Evolutionary conservation across 441 rosid species (phyloP).

Genomic region (Gossypium lobatum): DNA sequence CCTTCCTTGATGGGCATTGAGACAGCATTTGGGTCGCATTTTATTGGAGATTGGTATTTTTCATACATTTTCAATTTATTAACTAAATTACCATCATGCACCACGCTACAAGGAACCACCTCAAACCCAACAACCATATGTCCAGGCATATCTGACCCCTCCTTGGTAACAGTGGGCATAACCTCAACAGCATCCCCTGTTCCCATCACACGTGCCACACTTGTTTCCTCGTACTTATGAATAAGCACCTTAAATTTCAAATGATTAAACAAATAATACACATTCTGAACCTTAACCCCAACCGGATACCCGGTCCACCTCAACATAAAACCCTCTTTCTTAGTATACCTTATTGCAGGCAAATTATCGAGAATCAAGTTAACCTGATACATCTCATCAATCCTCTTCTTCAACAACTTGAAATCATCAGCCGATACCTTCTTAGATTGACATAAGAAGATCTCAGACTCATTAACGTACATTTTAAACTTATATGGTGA

Average conservation of each 20-base stretch:
- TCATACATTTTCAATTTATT: constrained; percentile 42
- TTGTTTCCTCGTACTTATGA: constrained; percentile 63
- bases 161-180: constrained; percentile 33
- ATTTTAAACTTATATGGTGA: constrained; percentile 60
- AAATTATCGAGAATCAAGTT: constrained; percentile 63
- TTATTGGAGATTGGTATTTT: constrained; percentile 45
- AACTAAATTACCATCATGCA: constrained; percentile 35
- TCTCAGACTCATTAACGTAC: constrained; percentile 43
- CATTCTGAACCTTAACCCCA: constrained; percentile 55
- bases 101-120: constrained; percentile 58
- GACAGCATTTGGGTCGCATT: constrained; percentile 56
- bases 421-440: constrained; percentile 36
- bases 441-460: constrained; percentile 40
- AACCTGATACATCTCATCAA: constrained; percentile 73
- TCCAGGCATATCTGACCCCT: constrained; percentile 42
- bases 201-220: constrained; percentile 61
- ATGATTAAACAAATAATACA: constrained; percentile 62
- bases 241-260: constrained; percentile 65
- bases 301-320: constrained; percentile 68
- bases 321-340: constrained; percentile 41
- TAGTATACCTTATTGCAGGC: constrained; percentile 62
- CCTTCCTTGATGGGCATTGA: constrained; percentile 54
- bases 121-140: constrained; percentile 73
- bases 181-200: constrained; percentile 54
- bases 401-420: constrained; percentile 57